Conservation (phyloP, 345 rosid species). For the Psidium guajava region DNA sequence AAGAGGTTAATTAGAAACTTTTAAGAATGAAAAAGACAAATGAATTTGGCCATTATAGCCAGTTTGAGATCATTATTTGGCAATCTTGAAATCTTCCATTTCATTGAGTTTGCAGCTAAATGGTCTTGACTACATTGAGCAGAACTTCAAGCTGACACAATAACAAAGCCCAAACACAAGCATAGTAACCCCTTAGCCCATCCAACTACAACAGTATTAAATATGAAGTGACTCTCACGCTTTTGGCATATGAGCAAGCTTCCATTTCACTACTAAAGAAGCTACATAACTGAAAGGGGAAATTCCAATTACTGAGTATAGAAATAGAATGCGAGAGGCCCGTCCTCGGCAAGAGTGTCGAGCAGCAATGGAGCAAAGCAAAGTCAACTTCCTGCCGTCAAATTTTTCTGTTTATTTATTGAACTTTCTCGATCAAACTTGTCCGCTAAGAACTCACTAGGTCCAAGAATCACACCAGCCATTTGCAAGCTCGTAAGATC, state of each 20-base stretch:
- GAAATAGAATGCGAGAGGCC: constrained; percentile 29
- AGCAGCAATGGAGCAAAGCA: background rate
- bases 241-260: background rate
- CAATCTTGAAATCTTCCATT: background rate
- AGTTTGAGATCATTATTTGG: background rate
- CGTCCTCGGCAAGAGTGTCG: constrained; percentile 8
- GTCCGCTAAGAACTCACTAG: background rate
- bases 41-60: background rate
- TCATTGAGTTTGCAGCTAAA: background rate
- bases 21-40: background rate
- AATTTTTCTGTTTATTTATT: background rate
- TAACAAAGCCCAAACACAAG: background rate
- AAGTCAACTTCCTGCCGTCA: background rate
- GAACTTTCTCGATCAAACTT: background rate
- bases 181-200: background rate
- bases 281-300: background rate
- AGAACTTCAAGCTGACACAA: background rate
- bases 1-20: background rate
- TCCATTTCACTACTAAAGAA: background rate
- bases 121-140: background rate
- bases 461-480: background rate
- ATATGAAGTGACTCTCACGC: background rate
- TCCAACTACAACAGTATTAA: background rate
- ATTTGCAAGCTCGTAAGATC: background rate
- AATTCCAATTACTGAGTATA: constrained; percentile 22